Conservation (phyloP, 495 filamentous ascomycete species). For the Aspergillus nidulans region DNA sequence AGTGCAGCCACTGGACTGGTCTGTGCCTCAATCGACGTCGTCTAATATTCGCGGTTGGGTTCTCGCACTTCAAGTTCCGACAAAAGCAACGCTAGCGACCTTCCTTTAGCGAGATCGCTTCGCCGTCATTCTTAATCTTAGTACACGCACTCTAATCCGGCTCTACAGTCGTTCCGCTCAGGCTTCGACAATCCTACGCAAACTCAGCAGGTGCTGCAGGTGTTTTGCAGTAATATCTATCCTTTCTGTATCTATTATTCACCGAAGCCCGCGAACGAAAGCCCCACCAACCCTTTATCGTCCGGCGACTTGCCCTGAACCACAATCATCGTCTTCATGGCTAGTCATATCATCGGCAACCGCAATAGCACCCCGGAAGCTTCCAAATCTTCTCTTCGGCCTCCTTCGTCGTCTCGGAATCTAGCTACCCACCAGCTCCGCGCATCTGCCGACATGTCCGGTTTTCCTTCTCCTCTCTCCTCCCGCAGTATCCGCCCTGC, state of each 20-base stretch:
- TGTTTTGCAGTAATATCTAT: slow-evolving; percentile 52
- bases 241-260: slow-evolving; percentile 38
- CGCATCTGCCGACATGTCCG: slow-evolving; percentile 95
- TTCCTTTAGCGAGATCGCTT: slow-evolving; percentile 24
- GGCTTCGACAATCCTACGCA: slow-evolving; percentile 28
- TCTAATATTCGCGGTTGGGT: slow-evolving; percentile 23
- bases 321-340: slow-evolving; percentile 46
- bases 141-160: slow-evolving; percentile 11
- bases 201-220: slow-evolving; percentile 95
- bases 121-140: slow-evolving; percentile 16
- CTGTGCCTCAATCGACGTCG: slow-evolving; percentile 39
- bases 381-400: slow-evolving; percentile 78
- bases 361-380: slow-evolving; percentile 97
- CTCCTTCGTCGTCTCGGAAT: slow-evolving; percentile 78
- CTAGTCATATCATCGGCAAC: slow-evolving; percentile 72
- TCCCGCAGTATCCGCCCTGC: slow-evolving; percentile 83
- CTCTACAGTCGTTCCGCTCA: slow-evolving; percentile 7
- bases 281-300: background rate
- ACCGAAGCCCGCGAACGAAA: slow-evolving; percentile 18
- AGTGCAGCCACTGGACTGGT: slow-evolving; percentile 52
- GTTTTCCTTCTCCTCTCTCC: slow-evolving; percentile 70
- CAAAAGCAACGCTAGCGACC: slow-evolving; percentile 9
- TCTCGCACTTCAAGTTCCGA: slow-evolving; percentile 8
- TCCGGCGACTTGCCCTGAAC: slow-evolving; percentile 28
- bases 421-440: slow-evolving; percentile 81